phyloP scores from a whole-genome alignment of 192 early-diverging fungal species.

The Jimgerdemannia flammicorona region DNA sequence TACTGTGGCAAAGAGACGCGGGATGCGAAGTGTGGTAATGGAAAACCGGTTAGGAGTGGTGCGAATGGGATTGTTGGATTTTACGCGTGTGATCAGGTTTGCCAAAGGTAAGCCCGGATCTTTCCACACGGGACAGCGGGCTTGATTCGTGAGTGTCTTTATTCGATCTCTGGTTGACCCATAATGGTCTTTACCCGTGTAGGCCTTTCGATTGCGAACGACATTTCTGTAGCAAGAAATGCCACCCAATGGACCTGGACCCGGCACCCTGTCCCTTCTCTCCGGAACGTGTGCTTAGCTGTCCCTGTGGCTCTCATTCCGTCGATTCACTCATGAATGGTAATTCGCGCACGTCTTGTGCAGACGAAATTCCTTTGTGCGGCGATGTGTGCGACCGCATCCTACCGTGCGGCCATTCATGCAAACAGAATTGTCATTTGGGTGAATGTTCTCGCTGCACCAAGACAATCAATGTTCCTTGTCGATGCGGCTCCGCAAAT shows the following conservation, averaged over 20 bases:
- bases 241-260: conserved; percentile 45
- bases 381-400: conserved; percentile 52
- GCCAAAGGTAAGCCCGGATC: conserved; percentile 34
- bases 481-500: conserved; percentile 58
- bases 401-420: conserved; percentile 60
- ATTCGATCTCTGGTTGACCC: no score
- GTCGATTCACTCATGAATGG: conserved; percentile 30
- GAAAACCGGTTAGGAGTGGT: conserved; percentile 27
- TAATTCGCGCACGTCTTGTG: conserved; percentile 34
- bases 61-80: conserved; percentile 41
- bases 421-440: conserved; percentile 53
- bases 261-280: conserved; percentile 45
- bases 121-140: background rate
- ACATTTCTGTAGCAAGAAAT: conserved; percentile 47
- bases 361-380: conserved; percentile 59
- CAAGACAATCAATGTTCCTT: conserved; percentile 42
- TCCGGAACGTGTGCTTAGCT: conserved; percentile 41
- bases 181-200: no score
- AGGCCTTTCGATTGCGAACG: conserved; percentile 46
- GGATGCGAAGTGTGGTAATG: conserved; percentile 55
- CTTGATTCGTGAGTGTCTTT: no score
- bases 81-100: conserved; percentile 47
- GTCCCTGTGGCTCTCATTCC: conserved; percentile 46
- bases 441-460: conserved; percentile 64
- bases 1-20: conserved; percentile 65